A percentile compares a stretch with the other conserved stretches of the same genome.
Conservation (phyloP, 306 rosid species). For the Medicago ruthenica region DNA sequence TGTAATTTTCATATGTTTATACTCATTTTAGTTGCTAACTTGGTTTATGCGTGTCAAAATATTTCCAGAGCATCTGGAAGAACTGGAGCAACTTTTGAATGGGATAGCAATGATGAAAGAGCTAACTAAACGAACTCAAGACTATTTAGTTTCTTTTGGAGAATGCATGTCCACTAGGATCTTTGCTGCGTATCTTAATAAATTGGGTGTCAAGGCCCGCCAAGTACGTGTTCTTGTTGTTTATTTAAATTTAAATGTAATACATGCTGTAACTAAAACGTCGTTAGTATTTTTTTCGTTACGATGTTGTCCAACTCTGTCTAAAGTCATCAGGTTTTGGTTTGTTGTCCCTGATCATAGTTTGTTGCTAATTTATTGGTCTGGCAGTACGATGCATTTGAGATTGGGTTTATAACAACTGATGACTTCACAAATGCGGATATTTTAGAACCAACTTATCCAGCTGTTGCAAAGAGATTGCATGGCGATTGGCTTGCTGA, state of each 20-base stretch:
- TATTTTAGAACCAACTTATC: slow-evolving; percentile 96
- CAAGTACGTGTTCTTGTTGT: slow-evolving; percentile 65
- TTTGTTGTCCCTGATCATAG: slow-evolving; percentile 34
- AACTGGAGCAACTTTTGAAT: slow-evolving; percentile 91
- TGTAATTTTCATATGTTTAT: slow-evolving; percentile 14
- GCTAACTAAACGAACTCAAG: slow-evolving; percentile 85
- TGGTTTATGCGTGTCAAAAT: slow-evolving; percentile 33
- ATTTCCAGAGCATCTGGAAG: slow-evolving; percentile 75
- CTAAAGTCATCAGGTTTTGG: slow-evolving; percentile 32
- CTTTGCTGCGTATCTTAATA: slow-evolving; percentile 82
- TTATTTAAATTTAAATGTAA: slow-evolving; percentile 29
- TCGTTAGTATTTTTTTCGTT: neutral
- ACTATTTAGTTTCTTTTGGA: slow-evolving; percentile 96
- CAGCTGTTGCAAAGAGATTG: slow-evolving; percentile 89
- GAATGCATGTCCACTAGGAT: slow-evolving; percentile 99
- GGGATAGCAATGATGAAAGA: slow-evolving; percentile 99
- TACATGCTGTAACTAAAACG: slow-evolving; percentile 6
- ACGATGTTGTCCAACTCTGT: neutral
- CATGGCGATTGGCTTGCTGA: slow-evolving; percentile 77
- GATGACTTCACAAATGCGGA: slow-evolving; percentile 99
- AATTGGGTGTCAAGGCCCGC: slow-evolving; percentile 73
- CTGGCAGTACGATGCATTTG: slow-evolving; percentile 92
- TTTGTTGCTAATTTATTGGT: slow-evolving; percentile 38
- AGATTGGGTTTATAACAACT: slow-evolving; percentile 88
- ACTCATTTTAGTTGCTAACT: slow-evolving; percentile 39